A percentile compares a stretch with the other conserved stretches of the same genome.
Conservation (phyloP, 2,329 filamentous ascomycete genomes). For the Colletotrichum tropicale region DNA sequence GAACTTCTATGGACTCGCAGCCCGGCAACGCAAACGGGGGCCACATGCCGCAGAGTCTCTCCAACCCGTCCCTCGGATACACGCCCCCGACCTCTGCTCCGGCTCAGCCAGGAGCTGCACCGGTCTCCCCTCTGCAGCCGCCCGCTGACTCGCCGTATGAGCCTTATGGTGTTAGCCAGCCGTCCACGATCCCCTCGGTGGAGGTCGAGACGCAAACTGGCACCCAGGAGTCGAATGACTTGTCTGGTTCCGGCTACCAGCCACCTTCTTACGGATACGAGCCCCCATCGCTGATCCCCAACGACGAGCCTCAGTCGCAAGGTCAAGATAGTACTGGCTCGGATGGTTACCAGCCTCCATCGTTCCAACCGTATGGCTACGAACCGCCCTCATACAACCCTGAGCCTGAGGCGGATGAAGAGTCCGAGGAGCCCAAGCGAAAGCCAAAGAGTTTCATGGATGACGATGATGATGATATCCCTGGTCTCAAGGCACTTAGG, state of each 20-base stretch:
- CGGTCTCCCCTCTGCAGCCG: neutral
- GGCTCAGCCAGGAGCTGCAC: neutral
- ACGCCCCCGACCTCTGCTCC: conserved; percentile 15
- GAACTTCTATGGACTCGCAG: conserved; percentile 48
- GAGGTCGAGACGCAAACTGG: neutral
- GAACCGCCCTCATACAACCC: conserved; percentile 64
- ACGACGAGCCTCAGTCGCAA: conserved; percentile 30
- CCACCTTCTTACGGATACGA: conserved; percentile 57
- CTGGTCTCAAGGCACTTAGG: conserved; percentile 43
- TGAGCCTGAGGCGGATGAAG: conserved; percentile 50
- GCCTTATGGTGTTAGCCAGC: conserved; percentile 17
- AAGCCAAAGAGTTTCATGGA: conserved; percentile 84
- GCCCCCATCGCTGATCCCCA: conserved; percentile 43
- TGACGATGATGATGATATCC: conserved; percentile 76
- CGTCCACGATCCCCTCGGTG: neutral
- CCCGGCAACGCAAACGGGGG: conserved; percentile 27
- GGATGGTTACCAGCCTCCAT: conserved; percentile 64
- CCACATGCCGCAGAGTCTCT: conserved; percentile 35
- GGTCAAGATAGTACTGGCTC: conserved; percentile 33
- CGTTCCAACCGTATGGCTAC: conserved; percentile 64
- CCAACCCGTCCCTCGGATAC: conserved; percentile 34
- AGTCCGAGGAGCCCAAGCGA: conserved; percentile 57
- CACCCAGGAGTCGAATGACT: neutral
- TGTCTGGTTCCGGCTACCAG: conserved; percentile 42
- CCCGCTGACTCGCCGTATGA: conserved; percentile 17